phyloP scores from a whole-genome alignment of 1,284 basidiomycete genomes.

The Afroboletus lepidellus region DNA sequence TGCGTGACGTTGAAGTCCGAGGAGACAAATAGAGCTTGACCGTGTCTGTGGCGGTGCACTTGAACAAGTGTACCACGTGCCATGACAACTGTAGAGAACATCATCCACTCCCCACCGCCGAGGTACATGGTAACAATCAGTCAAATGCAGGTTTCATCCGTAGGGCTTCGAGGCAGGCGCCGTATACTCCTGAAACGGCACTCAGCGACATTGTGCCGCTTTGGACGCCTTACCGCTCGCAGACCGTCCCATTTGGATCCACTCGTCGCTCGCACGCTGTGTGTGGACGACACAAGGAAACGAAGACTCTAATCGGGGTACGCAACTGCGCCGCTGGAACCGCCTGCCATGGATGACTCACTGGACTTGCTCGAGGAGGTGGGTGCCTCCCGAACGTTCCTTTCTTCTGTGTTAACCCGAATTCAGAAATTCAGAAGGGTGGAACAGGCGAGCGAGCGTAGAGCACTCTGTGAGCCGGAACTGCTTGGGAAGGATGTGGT shows the following conservation, averaged over 20 bases:
- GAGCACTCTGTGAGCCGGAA: constrained; percentile 38
- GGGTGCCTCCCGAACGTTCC: constrained; percentile 1
- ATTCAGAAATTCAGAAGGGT: constrained; percentile 53
- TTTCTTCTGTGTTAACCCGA: background rate
- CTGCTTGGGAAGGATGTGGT: constrained; percentile 19
- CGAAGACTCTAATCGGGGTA: background rate
- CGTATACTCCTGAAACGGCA: background rate
- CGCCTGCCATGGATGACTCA: constrained; percentile 20
- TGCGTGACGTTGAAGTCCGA: background rate
- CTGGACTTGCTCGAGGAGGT: constrained; percentile 46
- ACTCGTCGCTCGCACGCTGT: constrained; percentile 15
- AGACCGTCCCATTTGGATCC: constrained; percentile 2
- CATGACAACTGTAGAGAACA: constrained; percentile 5
- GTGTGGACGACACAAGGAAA: background rate
- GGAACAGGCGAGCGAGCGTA: constrained; percentile 51
- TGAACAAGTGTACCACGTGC: constrained; percentile 15
- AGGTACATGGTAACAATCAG: constrained; percentile 2
- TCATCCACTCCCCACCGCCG: background rate
- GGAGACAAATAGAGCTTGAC: background rate
- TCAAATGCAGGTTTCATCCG: constrained; percentile 19
- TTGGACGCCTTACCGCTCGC: background rate
- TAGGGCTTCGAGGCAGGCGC: background rate
- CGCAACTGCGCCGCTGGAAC: background rate
- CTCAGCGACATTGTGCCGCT: background rate
- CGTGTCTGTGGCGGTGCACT: constrained; percentile 16